These are phyloP conservation scores for Ustilago sp. DNA, from an alignment of 1,284 basidiomycete species.

Conservation along the genomic window DNA sequence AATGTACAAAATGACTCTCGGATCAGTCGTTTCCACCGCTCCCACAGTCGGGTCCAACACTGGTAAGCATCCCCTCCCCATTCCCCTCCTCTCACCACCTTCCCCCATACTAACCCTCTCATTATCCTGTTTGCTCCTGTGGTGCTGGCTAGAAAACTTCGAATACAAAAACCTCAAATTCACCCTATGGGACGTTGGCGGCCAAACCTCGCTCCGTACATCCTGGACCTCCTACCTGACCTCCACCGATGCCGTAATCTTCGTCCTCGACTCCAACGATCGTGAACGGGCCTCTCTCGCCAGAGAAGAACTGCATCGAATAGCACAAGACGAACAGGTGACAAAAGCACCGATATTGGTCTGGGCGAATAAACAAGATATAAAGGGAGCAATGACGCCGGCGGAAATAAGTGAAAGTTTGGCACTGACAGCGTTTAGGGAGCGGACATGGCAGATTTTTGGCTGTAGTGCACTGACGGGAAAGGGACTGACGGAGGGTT, in stretches of 20 bases:
- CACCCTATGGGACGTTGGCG: slow-evolving; percentile 72
- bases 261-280: slow-evolving; percentile 73
- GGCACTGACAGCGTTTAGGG: slow-evolving; percentile 71
- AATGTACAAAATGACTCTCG: slow-evolving; percentile 73
- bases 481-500: slow-evolving; percentile 64
- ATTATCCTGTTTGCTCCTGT: not conserved
- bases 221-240: slow-evolving; percentile 72
- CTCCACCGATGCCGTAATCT: slow-evolving; percentile 71
- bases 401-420: slow-evolving; percentile 72
- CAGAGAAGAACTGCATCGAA: slow-evolving; percentile 71
- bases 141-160: slow-evolving; percentile 45
- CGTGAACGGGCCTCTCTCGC: slow-evolving; percentile 71
- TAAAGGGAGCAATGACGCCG: slow-evolving; percentile 70
- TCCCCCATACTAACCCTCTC: not conserved
- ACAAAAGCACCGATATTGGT: slow-evolving; percentile 71
- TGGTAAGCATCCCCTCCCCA: slow-evolving; percentile 23
- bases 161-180: slow-evolving; percentile 73
- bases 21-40: slow-evolving; percentile 72
- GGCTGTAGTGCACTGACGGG: slow-evolving; percentile 72
- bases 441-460: slow-evolving; percentile 73
- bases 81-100: not conserved
- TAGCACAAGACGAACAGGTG: slow-evolving; percentile 69
- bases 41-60: slow-evolving; percentile 72
- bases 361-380: slow-evolving; percentile 73
- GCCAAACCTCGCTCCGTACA: slow-evolving; percentile 71